Base-by-base conservation (phyloP, 2,329 filamentous ascomycete genomes). In the Neoarthrinium moseri region DNA sequence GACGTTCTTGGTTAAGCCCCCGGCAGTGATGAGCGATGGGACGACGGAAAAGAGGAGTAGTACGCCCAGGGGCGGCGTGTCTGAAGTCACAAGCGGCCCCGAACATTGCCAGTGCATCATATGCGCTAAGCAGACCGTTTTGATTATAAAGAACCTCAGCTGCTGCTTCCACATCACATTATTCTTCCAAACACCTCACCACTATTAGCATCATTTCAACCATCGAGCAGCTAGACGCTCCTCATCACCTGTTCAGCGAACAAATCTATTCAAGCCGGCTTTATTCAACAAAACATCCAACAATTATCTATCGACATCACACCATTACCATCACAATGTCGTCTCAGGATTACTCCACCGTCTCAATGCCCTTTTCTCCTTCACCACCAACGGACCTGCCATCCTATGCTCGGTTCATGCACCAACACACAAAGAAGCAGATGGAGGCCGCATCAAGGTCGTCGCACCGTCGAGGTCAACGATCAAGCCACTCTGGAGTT, bases 361-460 rank as follows among this genome's bases (percentile, higher is more conserved):
- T 59, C 17, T 30, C 56, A 42, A 57, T 62, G 54, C 57, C 62
- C 5, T 12, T 53, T 18, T 52, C 52, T 17, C 52, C 58, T 17
- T 51, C 60, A 13, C 57, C 61, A 5, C 61, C 63, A 13, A 37
- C 55, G 46, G 63, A 64, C 37, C 55, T 68, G 34, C 54, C 59
- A 6, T 62, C 64, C 3, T 86, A 86, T 55, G 68, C 81, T 12
- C 74, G 74, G 49, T 78, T 72, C 46, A 86, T 86, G 77, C 79
- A 81, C 58, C 72, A 77, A 45, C 80, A 86, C 67, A 86, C 82
- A 50, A 83, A 81, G 70, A 71, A 74, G 46, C 82, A 84, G 61
- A 83, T 86, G 78, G 80, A 85, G 50, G 70, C 71, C 6, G 72
- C 73, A n/a, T 69, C 71, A 11, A 69, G 72, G 4, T 70, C 72